phyloP scores from a whole-genome alignment of 805 yeast species.

The Hanseniaspora thailandica region DNA sequence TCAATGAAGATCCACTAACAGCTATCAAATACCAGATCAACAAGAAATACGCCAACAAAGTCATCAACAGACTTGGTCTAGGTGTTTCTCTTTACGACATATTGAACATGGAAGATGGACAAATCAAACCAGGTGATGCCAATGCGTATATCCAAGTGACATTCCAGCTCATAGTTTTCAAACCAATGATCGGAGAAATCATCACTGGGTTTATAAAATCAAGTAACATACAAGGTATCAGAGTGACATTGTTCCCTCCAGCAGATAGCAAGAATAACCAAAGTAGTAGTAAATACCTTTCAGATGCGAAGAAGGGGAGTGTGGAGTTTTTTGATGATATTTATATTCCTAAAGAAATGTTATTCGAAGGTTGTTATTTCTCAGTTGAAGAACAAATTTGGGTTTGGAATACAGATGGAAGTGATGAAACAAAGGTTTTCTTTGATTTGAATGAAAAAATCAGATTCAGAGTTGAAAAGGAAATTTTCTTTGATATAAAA shows the following conservation, averaged over 20 bases:
- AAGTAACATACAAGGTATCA: slow-evolving; percentile 77
- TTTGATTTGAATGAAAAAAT: slow-evolving; percentile 86
- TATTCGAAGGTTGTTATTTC: slow-evolving; percentile 67
- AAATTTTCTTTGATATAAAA: slow-evolving; percentile 68
- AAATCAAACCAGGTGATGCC: slow-evolving; percentile 89
- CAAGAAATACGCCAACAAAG: slow-evolving; percentile 73
- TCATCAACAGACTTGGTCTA: slow-evolving; percentile 73
- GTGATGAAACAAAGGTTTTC: slow-evolving; percentile 57
- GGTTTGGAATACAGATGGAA: slow-evolving; percentile 58
- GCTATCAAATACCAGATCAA: slow-evolving; percentile 74
- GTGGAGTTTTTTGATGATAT: slow-evolving; percentile 69
- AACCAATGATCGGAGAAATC: slow-evolving; percentile 90
- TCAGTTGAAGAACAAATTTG: slow-evolving; percentile 76
- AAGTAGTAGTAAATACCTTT: slow-evolving; percentile 16
- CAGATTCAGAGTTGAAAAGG: slow-evolving; percentile 83
- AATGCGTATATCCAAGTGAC: slow-evolving; percentile 64
- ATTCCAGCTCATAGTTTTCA: slow-evolving; percentile 70
- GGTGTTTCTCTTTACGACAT: slow-evolving; percentile 79
- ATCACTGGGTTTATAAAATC: slow-evolving; percentile 86
- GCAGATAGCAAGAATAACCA: slow-evolving; percentile 8
- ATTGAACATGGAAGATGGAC: slow-evolving; percentile 71
- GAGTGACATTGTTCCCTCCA: slow-evolving; percentile 30
- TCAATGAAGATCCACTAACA: slow-evolving; percentile 56
- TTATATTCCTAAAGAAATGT: slow-evolving; percentile 68
- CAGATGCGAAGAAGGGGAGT: slow-evolving; percentile 44